A percentile compares a stretch with the other conserved stretches of the same genome.
These are phyloP conservation scores for Fusarium lateritium DNA, from an alignment of 2,329 filamentous ascomycete genomes.

Conservation along the genomic window DNA sequence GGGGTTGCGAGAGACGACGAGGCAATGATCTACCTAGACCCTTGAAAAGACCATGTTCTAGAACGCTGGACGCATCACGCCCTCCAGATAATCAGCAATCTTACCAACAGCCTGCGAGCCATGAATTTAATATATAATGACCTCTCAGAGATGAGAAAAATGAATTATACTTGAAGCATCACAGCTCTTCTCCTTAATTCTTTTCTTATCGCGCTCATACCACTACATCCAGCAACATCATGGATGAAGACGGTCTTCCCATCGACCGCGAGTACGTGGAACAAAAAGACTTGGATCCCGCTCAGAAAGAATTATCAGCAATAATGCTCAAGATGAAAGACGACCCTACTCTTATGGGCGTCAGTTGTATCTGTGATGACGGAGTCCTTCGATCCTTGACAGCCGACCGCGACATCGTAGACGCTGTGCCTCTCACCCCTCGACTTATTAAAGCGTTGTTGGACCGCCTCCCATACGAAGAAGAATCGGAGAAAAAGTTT, in stretches of 20 bases:
- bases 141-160: too few species aligned
- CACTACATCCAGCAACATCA: not conserved
- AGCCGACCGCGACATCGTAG: constrained; percentile 34
- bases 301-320: not conserved
- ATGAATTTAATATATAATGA: not conserved
- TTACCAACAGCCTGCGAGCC: not conserved
- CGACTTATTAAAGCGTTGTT: constrained; percentile 33
- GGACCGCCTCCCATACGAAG: constrained; percentile 25
- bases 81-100: not conserved
- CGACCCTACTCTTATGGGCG: constrained; percentile 11
- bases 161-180: too few species aligned
- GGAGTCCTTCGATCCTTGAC: constrained; percentile 38
- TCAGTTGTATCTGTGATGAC: constrained; percentile 27
- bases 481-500: constrained; percentile 9
- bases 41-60: constrained; percentile 17
- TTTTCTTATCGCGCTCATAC: fast-evolving
- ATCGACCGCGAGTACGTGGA: constrained; percentile 9
- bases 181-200: too few species aligned
- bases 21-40: not conserved
- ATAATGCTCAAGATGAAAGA: not conserved
- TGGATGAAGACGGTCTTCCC: not conserved
- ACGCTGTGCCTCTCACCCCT: constrained; percentile 24
- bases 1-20: not conserved
- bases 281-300: not conserved
- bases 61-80: constrained; percentile 1